Evolutionary conservation across 805 yeast genomes (phyloP), one percentile per base, ranked within the genome.

Genomic region (Schwanniomyces polymorphus): DNA sequence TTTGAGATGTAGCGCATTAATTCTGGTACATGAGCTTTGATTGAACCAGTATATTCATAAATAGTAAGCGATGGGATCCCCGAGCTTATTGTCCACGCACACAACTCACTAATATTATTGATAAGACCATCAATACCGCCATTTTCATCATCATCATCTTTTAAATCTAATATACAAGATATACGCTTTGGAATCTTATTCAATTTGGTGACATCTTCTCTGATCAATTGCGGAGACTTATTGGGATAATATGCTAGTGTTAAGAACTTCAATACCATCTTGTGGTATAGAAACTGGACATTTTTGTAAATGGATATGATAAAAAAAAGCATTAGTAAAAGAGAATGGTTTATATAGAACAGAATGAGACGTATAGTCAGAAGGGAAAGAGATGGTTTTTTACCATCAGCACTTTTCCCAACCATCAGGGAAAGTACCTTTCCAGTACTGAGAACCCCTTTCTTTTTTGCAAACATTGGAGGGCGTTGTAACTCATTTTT

Each of bases 1-100:
- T 78, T 76, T 46, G 72, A 65, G 40, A 91, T 68, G 18, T 82
- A 78, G 25, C 78, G 72, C 49, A 83, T 76, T 47, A 88, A 71
- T 34, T 81, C 82, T 25, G 81, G 80, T 40, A 61, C 55, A 42
- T 60, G 63, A 42, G 72, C 70, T 53, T 82, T 82, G 43, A 89
- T 70, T 2, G 78, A 67, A 1, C 97, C 97, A 46, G 81, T 82
- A 59, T 79, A 79, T 66, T 94, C 98, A 70, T 89, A 92, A 38
- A 94, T 73, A 3, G 86, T 75, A 49, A 92, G 72, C 49, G 74
- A 69, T 35, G 83, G 81, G 42, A 91, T 81, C 1, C 97, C 97
- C n/a, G 92, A 82, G 28, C 95, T 86, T n/a, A 89, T 64, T 34
- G 90, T 78, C 99, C 99, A 94, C 5, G 94, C 84, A 1, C 82